phyloP scores from a whole-genome alignment of 2,329 filamentous ascomycete genomes.

The Beauveria bassiana region DNA sequence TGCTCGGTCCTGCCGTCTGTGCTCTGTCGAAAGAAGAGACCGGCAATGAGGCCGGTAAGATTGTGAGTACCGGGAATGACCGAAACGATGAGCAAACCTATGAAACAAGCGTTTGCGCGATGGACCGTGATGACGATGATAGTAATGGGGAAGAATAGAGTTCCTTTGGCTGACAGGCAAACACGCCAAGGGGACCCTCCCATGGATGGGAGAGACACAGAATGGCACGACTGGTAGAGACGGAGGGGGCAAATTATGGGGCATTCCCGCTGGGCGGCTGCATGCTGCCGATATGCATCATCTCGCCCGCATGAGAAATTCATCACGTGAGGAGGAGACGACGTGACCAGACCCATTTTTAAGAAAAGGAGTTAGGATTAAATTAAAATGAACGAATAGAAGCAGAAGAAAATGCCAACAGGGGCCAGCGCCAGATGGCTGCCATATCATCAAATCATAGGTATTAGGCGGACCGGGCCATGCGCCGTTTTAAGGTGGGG shows the following conservation, averaged over 20 bases:
- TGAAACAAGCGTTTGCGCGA: neutral
- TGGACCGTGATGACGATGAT: neutral
- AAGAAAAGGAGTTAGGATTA: neutral
- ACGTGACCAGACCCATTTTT: slow-evolving; percentile 9
- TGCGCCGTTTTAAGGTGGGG: slow-evolving; percentile 10
- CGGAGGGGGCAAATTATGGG: neutral
- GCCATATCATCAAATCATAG: neutral
- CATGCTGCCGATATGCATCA: slow-evolving; percentile 7
- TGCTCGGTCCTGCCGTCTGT: neutral
- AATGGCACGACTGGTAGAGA: neutral
- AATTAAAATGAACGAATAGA: neutral
- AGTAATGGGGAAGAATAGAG: neutral
- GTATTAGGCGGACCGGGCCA: slow-evolving; percentile 6
- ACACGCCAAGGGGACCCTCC: neutral
- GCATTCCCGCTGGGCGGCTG: slow-evolving; percentile 7
- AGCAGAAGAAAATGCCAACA: neutral
- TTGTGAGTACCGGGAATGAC: neutral
- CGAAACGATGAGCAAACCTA: neutral
- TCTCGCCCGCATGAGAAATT: slow-evolving; percentile 7
- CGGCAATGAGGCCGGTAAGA: neutral
- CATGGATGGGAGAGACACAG: neutral
- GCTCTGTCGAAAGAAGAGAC: neutral
- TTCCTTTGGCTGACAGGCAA: neutral
- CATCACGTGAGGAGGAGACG: slow-evolving; percentile 8
- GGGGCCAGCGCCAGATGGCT: neutral